Evolutionary conservation across 306 rosid genomes (phyloP).

Genomic region (Carpinus viminea): DNA sequence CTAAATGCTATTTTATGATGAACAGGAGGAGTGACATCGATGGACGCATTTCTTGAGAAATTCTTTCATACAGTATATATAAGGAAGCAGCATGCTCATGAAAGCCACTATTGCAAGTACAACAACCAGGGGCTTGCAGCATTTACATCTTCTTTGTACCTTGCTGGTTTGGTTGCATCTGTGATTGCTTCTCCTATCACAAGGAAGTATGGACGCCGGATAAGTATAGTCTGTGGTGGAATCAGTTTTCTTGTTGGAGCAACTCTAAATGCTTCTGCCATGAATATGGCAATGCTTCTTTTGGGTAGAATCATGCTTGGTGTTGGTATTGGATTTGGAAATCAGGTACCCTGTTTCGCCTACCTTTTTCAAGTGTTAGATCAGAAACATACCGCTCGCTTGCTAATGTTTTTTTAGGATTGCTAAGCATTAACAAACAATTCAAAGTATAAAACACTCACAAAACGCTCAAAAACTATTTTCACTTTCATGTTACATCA

Average conservation of each 20-base stretch:
- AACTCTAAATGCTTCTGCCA: conserved; percentile 64
- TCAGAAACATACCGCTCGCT: neutral
- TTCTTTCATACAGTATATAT: conserved; percentile 70
- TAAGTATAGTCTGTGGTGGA: conserved; percentile 75
- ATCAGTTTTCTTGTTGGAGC: conserved; percentile 74
- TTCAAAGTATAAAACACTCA: too few relatives aligned
- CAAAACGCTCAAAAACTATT: too few relatives aligned
- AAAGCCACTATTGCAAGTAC: conserved; percentile 91
- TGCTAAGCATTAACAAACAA: too few relatives aligned
- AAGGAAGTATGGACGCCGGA: conserved; percentile 65
- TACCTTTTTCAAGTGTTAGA: neutral
- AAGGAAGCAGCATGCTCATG: conserved; percentile 64
- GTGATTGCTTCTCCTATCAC: conserved; percentile 80
- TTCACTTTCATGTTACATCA: too few relatives aligned
- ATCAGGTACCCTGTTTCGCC: conserved; percentile 60
- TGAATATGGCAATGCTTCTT: conserved; percentile 67
- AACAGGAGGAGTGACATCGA: conserved; percentile 92
- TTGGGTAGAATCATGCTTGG: conserved; percentile 92
- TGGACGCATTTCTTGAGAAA: conserved; percentile 72
- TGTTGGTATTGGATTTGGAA: conserved; percentile 91
- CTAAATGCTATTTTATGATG: conserved; percentile 10
- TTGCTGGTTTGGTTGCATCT: conserved; percentile 83
- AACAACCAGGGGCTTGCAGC: conserved; percentile 84
- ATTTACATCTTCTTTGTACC: conserved; percentile 84
- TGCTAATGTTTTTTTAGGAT: too few relatives aligned